Evolutionary conservation across 148 eudicot genomes (phyloP).

Genomic region (Gaultheria prostrata): DNA sequence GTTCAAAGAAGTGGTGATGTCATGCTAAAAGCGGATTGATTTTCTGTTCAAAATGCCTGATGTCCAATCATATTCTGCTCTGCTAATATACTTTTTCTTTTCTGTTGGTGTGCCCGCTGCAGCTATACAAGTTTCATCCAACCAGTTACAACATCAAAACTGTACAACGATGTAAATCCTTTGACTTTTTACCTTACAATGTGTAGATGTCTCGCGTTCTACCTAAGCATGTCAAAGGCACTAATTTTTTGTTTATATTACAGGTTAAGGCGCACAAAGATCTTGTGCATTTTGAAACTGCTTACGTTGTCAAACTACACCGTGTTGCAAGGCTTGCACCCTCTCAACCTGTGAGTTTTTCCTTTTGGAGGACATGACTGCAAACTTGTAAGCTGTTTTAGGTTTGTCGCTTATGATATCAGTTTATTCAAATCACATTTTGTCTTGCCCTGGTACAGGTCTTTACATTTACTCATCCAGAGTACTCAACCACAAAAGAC

Average conservation of each 20-base stretch:
- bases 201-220: background rate
- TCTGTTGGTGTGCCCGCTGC: slow-evolving; percentile 24
- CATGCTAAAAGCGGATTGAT: background rate
- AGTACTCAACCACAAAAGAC: slow-evolving; percentile 46
- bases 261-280: slow-evolving; percentile 90
- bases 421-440: background rate
- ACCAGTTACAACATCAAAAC: slow-evolving; percentile 81
- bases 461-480: slow-evolving; percentile 84
- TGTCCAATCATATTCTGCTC: background rate
- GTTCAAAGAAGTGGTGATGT: background rate
- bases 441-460: slow-evolving; percentile 43
- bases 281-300: slow-evolving; percentile 89
- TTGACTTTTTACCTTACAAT: background rate
- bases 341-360: slow-evolving; percentile 66
- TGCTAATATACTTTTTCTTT: background rate
- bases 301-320: slow-evolving; percentile 94
- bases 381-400: background rate
- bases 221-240: slow-evolving; percentile 3
- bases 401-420: background rate
- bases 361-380: background rate
- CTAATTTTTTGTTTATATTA: slow-evolving; percentile 12
- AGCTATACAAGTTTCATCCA: slow-evolving; percentile 96
- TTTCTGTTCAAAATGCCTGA: background rate
- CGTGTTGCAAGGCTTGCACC: slow-evolving; percentile 88
- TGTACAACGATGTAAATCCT: slow-evolving; percentile 73